A percentile compares a stretch with the other conserved stretches of the same genome.
phyloP scores from a whole-genome alignment of 2,329 filamentous ascomycete species.

The Stachybotrys echinatus region DNA sequence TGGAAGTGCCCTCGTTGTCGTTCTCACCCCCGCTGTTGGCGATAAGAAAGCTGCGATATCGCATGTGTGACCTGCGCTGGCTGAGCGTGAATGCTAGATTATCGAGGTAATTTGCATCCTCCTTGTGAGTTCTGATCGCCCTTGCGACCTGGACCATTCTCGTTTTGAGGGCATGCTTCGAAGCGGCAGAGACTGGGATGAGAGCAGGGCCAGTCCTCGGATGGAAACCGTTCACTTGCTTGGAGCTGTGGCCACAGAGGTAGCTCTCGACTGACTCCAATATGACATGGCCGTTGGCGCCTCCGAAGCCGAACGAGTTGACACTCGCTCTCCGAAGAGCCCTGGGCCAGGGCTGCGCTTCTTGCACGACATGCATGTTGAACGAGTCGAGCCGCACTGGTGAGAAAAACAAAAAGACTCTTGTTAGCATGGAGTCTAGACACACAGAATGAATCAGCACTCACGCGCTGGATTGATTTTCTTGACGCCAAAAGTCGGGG shows the following conservation, averaged over 20 bases:
- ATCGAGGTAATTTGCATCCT: too few species aligned
- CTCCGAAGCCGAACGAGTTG: conserved; percentile 34
- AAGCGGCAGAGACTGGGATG: too few species aligned
- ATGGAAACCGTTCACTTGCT: neutral
- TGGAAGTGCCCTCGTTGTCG: neutral
- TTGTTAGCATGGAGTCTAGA: conserved; percentile 1
- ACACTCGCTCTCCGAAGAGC: conserved; percentile 22
- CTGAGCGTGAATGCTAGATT: neutral
- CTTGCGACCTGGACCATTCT: too few species aligned
- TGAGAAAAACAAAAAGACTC: too few species aligned
- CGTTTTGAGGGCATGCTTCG: too few species aligned
- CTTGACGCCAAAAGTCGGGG: conserved; percentile 16
- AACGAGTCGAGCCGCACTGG: conserved; percentile 15
- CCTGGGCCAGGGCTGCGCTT: conserved; percentile 13
- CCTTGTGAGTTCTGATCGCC: too few species aligned
- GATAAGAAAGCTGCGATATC: neutral
- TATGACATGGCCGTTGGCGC: conserved; percentile 38
- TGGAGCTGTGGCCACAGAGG: neutral
- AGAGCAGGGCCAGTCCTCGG: too few species aligned
- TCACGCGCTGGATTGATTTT: conserved; percentile 18
- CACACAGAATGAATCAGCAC: neutral
- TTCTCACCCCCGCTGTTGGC: too few species aligned
- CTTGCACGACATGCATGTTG: conserved; percentile 14
- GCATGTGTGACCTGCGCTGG: neutral
- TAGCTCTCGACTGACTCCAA: conserved; percentile 16